Evolutionary conservation across 441 rosid species (phyloP), one percentile per base, ranked within the genome.

Genomic region (Breynia disticha): DNA sequence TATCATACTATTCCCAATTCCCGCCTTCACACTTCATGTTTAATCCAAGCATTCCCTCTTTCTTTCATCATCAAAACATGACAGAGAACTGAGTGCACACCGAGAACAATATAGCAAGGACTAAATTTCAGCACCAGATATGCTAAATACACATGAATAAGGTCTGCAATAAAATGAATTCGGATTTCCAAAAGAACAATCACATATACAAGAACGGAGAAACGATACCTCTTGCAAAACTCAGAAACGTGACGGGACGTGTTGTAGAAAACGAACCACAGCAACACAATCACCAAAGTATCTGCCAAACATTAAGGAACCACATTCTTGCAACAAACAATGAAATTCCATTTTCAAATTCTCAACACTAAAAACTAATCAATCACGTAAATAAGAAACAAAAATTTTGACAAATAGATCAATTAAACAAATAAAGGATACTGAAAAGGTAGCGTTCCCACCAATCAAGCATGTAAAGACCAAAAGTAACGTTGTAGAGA

Each of bases 371-470:
- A 28, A 28, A 28, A 28, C 35, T 4, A 28, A 28, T 28, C 35
- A 28, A 28, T 2, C 35, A 28, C 35, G 35, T 28, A 28, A 28
- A 28, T 9, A 28, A 4, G 5, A 28, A 28, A 28, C 35, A 28
- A 54, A 42, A 54, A 19, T 7, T 13, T 15, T 19, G 19, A 20
- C 49, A 5, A 50, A 44, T 18, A 18, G 18, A 11, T 57, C 17
- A 15, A 9, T 28, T 28, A 15, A 41, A 41, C 3, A 41, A 3
- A 41, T 41, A 15, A 11, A 79, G 95, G 97, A 93, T 89, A 89
- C 99, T 93, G 84, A 89, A 93, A 59, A 93, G 86, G 64, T 67
- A 89, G 42, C 96, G 96, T 76, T 93, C 97, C 99, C 97, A 89
- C 97, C 96, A 89, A 64, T 93, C 99, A 82, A 93, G 73, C 99